Conservation (phyloP, 75 land plant species). For the Pseudotsuga menziesii region DNA sequence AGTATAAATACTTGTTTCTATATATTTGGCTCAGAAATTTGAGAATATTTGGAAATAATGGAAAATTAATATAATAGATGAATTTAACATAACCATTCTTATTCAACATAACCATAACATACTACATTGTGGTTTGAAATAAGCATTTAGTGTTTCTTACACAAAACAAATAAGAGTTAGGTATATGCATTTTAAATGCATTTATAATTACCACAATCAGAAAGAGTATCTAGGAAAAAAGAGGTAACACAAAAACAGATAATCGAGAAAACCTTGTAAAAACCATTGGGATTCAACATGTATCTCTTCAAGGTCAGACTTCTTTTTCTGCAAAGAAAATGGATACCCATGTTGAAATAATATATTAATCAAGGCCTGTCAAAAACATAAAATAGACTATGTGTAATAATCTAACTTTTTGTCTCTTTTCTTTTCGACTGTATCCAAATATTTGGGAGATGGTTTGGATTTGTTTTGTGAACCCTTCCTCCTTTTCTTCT, state of each 20-base stretch:
- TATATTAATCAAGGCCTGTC: not conserved
- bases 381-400: not conserved
- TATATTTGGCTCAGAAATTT: no score
- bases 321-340: constrained; percentile 33
- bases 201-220: not conserved
- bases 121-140: constrained; percentile 57
- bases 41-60: no score
- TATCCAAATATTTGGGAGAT: constrained; percentile 7
- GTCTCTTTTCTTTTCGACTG: constrained; percentile 4
- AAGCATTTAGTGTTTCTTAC: constrained; percentile 65
- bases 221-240: not conserved
- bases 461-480: constrained; percentile 1
- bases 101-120: no score
- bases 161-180: constrained; percentile 4
- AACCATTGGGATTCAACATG: constrained; percentile 85
- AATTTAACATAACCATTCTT: no score
- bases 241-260: not conserved
- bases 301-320: constrained; percentile 37
- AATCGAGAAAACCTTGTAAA: constrained; percentile 55
- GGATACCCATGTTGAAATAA: not conserved
- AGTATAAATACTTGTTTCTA: no score
- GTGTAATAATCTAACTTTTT: constrained; percentile 24
- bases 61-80: no score
- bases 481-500: constrained; percentile 3
- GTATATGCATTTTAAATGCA: not conserved